Percentiles rank a stretch among this genome's conserved stretches.
Evolutionary conservation across 2,329 filamentous ascomycete species (phyloP).

Genomic region (Pseudopyricularia javanii): DNA sequence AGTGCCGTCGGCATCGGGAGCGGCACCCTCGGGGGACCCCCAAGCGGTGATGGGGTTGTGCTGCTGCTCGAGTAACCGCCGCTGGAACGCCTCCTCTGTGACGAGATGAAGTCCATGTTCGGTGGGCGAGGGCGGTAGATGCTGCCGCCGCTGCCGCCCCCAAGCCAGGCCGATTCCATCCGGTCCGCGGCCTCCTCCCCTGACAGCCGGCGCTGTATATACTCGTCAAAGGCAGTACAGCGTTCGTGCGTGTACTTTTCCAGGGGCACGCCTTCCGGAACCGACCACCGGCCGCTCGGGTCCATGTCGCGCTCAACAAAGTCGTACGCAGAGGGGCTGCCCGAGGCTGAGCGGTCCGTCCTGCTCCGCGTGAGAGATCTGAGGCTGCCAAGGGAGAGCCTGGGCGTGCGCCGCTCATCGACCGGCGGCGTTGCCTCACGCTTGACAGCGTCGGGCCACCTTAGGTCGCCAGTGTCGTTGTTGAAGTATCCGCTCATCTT

Average conservation of each 20-base stretch:
- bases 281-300: background rate
- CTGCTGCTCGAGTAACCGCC: background rate
- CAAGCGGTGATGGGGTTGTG: background rate
- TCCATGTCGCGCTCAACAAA: constrained; percentile 4
- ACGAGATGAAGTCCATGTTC: background rate
- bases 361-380: background rate
- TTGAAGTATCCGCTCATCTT: constrained; percentile 11
- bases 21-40: background rate
- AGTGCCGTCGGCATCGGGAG: background rate
- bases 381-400: background rate
- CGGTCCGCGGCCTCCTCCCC: constrained; percentile 5
- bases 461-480: constrained; percentile 2
- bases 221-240: constrained; percentile 15
- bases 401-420: background rate
- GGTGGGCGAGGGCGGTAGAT: background rate
- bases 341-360: constrained; percentile 6
- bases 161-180: background rate
- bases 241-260: constrained; percentile 14
- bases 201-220: constrained; percentile 7
- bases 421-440: background rate
- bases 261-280: background rate
- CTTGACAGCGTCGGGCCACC: background rate
- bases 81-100: background rate
- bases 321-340: background rate
- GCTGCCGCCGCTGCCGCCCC: background rate